Evolutionary conservation across 306 rosid species (phyloP).

Genomic region (Carpinus fangiana): DNA sequence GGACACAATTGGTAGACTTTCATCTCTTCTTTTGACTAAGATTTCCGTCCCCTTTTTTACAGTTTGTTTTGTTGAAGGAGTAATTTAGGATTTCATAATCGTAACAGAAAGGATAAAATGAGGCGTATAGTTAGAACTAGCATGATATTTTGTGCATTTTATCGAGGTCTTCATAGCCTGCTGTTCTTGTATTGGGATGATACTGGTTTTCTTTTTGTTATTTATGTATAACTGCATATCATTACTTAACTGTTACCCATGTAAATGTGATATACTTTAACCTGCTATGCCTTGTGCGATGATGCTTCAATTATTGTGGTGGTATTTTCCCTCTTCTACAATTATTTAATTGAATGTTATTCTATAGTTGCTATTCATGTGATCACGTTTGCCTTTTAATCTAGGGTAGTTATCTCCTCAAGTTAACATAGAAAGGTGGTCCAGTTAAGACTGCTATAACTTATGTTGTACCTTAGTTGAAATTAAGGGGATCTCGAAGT

Average conservation of each 20-base stretch:
- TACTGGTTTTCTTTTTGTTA: not conserved
- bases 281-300: not conserved
- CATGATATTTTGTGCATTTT: not conserved
- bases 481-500: not conserved
- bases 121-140: not conserved
- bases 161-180: not conserved
- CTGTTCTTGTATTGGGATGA: not conserved
- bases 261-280: not conserved
- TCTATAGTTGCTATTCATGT: not conserved
- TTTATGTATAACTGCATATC: not conserved
- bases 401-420: not conserved
- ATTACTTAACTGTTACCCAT: not conserved
- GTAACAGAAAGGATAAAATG: not conserved
- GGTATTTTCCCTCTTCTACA: not conserved
- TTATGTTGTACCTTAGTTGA: not conserved
- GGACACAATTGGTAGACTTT: conserved; percentile 80
- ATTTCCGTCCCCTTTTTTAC: conserved; percentile 26
- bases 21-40: conserved; percentile 14
- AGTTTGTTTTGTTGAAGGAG: not conserved
- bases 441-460: not conserved
- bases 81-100: not conserved
- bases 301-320: not conserved
- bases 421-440: not conserved
- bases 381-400: not conserved
- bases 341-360: not conserved